Evolutionary conservation across 495 filamentous ascomycete species (phyloP).

Genomic region (Oleoguttula mirabilis): DNA sequence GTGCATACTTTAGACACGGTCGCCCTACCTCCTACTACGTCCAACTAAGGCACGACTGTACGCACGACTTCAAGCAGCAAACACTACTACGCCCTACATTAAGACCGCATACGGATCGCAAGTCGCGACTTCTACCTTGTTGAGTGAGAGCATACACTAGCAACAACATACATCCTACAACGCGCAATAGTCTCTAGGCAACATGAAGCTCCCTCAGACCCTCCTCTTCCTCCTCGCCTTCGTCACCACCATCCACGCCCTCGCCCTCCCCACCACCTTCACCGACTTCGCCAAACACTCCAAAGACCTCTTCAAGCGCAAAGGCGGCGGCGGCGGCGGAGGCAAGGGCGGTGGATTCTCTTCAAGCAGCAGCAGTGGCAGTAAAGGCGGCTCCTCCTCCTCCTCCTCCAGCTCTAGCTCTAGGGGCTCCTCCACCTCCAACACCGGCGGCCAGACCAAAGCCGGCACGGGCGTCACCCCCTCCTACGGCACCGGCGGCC

Average conservation of each 20-base stretch:
- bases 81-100: too few relatives aligned
- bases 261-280: constrained; percentile 13
- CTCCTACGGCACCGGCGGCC: constrained; percentile 51
- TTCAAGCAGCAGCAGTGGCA: constrained; percentile 18
- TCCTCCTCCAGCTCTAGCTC: constrained; percentile 15
- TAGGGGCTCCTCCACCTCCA: constrained; percentile 29
- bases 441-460: constrained; percentile 51
- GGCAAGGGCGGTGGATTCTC: constrained; percentile 22
- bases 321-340: constrained; percentile 22
- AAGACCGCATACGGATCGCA: too few relatives aligned
- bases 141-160: too few relatives aligned
- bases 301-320: constrained; percentile 20
- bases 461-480: constrained; percentile 52
- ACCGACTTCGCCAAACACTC: not conserved
- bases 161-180: too few relatives aligned
- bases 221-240: constrained; percentile 11
- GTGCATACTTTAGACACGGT: too few relatives aligned
- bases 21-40: too few relatives aligned
- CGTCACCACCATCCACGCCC: constrained; percentile 16
- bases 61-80: too few relatives aligned
- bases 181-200: not conserved
- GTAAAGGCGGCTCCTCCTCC: constrained; percentile 10
- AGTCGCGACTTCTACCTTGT: too few relatives aligned
- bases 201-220: constrained; percentile 13
- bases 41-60: too few relatives aligned